Evolutionary conservation across 768 basidiomycete genomes (phyloP), one percentile per base, ranked within the genome.

Genomic region (Coprinellus micaceus): DNA sequence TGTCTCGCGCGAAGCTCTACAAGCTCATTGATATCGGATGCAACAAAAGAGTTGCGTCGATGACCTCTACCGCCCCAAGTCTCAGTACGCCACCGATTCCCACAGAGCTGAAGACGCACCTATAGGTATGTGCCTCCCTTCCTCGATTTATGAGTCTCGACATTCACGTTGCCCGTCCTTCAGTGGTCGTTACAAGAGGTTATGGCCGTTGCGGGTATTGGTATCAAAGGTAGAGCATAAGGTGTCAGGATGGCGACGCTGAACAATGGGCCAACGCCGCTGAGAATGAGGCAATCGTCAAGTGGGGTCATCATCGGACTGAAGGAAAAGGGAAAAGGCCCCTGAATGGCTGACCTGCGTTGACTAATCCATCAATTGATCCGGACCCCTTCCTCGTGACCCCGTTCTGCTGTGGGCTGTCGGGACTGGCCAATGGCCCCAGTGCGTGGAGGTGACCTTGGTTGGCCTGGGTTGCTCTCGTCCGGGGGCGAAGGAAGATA

Each of bases 1-100:
- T 89, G 84, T 26, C 90, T 78, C 0, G 91, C 91, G 13, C 91
- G 80, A 17, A 94, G 69, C 66, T 94, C 91, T 22, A 83, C 83
- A 52, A 86, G 79, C 64, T 86, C 84, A 51, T 74, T 77, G 29
- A 84, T 57, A 60, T 86, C 84, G 17, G 73, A 62, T 0, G 83
- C 71, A 7, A 74, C 63, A 60, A 83, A 86, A 1, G 84, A 86
- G 46, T 77, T 49, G 37, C 71, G 64, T 13, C 72, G 68, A 53
- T 73, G 72, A 12, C 72, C 72, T 59, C 72, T 43, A 7, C 39
- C 21, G 15, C 29, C 17, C 25, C 26, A 26, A 1, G 13, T 6
- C 15, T 48, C 12, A 48, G 47, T 15, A 24, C n/a, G n/a, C n/a
- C 21, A 48, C n/a, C 28, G 1, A 21, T 48, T 17, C 11, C 25